Conservation (phyloP, 352 stramenopile genomes). For the Discostella stelligera region DNA sequence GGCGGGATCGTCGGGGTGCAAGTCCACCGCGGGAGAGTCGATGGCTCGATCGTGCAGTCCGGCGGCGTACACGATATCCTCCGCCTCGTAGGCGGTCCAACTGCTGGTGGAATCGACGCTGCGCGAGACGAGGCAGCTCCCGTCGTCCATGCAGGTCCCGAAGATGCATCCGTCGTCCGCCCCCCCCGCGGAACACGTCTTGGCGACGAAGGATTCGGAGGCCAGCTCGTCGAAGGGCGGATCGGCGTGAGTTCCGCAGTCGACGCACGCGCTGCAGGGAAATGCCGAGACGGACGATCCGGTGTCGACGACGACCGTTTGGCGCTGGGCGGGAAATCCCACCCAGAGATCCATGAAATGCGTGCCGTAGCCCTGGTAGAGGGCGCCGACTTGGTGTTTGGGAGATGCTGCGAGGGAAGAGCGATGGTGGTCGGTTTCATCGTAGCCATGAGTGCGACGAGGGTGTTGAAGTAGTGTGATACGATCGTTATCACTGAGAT, state of each 20-base stretch:
- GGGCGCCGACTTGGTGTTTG: slow-evolving; percentile 25
- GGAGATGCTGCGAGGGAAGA: background rate
- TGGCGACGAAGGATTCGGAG: slow-evolving; percentile 5
- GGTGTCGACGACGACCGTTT: slow-evolving; percentile 93
- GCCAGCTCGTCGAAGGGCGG: slow-evolving; percentile 17
- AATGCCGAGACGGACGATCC: slow-evolving; percentile 93
- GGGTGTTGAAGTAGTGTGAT: background rate
- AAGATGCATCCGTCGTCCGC: slow-evolving; percentile 15
- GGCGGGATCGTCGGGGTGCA: slow-evolving; percentile 18
- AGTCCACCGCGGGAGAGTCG: background rate
- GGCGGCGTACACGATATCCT: slow-evolving; percentile 59
- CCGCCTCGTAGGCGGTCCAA: slow-evolving; percentile 65
- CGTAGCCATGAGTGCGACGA: too few species aligned
- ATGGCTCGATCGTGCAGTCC: slow-evolving; percentile 41
- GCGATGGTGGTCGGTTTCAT: too few species aligned
- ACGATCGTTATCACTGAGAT: background rate
- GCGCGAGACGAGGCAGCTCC: background rate
- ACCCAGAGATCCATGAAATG: slow-evolving; percentile 86
- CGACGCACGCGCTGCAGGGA: slow-evolving; percentile 87
- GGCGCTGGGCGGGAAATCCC: slow-evolving; percentile 76
- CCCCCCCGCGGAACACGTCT: background rate
- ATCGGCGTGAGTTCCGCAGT: slow-evolving; percentile 86
- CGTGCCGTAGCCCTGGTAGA: slow-evolving; percentile 81
- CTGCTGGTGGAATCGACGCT: slow-evolving; percentile 7
- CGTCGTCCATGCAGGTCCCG: slow-evolving; percentile 8